Conservation (phyloP, 306 rosid species). For the Sindora glabra region DNA sequence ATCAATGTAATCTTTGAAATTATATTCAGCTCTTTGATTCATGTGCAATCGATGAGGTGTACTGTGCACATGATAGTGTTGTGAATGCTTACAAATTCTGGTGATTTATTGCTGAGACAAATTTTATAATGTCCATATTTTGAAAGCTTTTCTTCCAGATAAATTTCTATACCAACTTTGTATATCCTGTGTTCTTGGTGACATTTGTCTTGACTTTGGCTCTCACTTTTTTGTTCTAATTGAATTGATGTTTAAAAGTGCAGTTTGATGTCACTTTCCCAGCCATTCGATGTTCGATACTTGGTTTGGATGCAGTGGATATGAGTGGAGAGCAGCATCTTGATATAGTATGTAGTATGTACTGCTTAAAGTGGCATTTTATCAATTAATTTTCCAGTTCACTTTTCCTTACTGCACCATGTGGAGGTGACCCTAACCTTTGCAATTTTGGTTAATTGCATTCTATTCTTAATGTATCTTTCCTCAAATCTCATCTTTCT, state of each 20-base stretch:
- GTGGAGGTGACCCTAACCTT: background rate
- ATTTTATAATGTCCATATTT: constrained; percentile 2
- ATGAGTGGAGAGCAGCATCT: constrained; percentile 87
- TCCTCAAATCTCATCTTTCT: too few species aligned
- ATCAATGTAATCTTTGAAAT: constrained; percentile 55
- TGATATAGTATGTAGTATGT: constrained; percentile 77
- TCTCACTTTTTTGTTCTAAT: background rate
- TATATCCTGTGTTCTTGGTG: background rate
- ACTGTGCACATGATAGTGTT: constrained; percentile 13
- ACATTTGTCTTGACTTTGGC: background rate
- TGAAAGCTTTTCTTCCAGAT: background rate
- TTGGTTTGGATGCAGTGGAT: constrained; percentile 83
- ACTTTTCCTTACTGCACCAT: background rate
- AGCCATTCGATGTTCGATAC: constrained; percentile 70
- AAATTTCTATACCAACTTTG: background rate
- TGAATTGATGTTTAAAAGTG: constrained; percentile 22
- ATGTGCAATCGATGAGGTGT: background rate
- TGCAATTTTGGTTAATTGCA: background rate
- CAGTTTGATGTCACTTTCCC: constrained; percentile 98
- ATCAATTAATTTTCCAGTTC: background rate
- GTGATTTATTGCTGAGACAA: constrained; percentile 3
- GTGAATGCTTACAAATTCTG: background rate
- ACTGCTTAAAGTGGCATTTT: constrained; percentile 5
- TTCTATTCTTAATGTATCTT: too few species aligned
- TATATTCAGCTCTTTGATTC: background rate